A percentile compares a stretch with the other conserved stretches of the same genome.
These are phyloP conservation scores for Candida albicans DNA, from an alignment of 1,139 yeast genomes.

Conservation along the genomic window DNA sequence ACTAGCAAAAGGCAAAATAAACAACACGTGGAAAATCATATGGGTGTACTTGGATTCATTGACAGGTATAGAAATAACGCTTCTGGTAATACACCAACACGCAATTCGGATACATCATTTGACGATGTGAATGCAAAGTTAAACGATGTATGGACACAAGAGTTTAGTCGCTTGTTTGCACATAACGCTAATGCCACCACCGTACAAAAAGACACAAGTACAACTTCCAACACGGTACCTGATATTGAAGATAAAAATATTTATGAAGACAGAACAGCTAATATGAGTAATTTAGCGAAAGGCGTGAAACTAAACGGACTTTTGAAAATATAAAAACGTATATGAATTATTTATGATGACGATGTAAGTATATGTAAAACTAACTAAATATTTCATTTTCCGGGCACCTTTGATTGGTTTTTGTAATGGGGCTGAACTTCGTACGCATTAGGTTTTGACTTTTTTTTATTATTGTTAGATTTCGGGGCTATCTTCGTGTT, in stretches of 20 bases:
- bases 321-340: neutral
- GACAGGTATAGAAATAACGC: constrained; percentile 11
- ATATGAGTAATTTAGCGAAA: constrained; percentile 12
- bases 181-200: neutral
- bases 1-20: constrained; percentile 10
- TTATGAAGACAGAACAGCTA: neutral
- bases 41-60: constrained; percentile 23
- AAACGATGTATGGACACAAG: constrained; percentile 15
- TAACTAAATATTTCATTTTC: neutral
- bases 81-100: neutral
- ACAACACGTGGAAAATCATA: constrained; percentile 8
- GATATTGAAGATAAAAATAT: constrained; percentile 7
- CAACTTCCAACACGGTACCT: neutral
- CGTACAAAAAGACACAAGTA: constrained; percentile 4
- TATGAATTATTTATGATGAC: no score
- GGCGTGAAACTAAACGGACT: constrained; percentile 7
- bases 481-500: neutral
- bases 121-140: constrained; percentile 15
- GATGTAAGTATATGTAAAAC: neutral
- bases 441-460: constrained; percentile 60
- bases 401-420: constrained; percentile 22
- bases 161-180: constrained; percentile 8
- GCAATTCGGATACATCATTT: constrained; percentile 3
- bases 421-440: constrained; percentile 65
- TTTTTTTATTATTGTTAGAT: neutral